A percentile compares a stretch with the other conserved stretches of the same genome.
These are phyloP conservation scores for Crepidotus variabilis DNA, from an alignment of 768 basidiomycete genomes.

Conservation along the genomic window DNA sequence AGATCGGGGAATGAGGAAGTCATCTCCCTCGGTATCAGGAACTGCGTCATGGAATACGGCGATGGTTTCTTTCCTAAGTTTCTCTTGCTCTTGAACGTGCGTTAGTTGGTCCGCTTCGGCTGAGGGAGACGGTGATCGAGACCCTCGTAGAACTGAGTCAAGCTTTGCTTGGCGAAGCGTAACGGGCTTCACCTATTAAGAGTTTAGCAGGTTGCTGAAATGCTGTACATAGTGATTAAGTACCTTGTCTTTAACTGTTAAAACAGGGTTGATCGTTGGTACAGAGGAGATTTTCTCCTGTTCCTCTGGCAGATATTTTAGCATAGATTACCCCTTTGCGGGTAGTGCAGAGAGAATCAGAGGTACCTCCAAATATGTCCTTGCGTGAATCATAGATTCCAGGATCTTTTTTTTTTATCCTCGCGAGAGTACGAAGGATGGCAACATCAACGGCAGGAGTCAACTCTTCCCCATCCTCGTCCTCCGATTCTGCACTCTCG, in stretches of 20 bases:
- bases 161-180: conserved; percentile 74
- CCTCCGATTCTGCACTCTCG: conserved; percentile 80
- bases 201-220: background rate
- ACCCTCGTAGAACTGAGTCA: conserved; percentile 52
- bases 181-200: conserved; percentile 58
- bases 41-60: conserved; percentile 66
- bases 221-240: background rate
- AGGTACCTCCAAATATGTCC: conserved; percentile 73
- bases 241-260: conserved; percentile 51
- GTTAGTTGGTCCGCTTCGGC: conserved; percentile 39
- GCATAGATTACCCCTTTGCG: background rate
- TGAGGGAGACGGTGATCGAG: conserved; percentile 56
- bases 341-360: background rate
- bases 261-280: background rate
- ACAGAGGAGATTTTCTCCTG: conserved; percentile 38
- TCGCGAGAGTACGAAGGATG: conserved; percentile 84
- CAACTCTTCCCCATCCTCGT: conserved; percentile 92
- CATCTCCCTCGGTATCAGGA: conserved; percentile 50
- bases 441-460: conserved; percentile 93
- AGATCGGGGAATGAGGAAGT: conserved; percentile 68
- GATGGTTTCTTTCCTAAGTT: conserved; percentile 77
- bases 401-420: conserved; percentile 80
- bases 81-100: conserved; percentile 74
- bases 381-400: conserved; percentile 73
- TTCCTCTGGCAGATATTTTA: conserved; percentile 50